Conservation (phyloP, 179 eudicot genomes). For the Silene coronaria region DNA sequence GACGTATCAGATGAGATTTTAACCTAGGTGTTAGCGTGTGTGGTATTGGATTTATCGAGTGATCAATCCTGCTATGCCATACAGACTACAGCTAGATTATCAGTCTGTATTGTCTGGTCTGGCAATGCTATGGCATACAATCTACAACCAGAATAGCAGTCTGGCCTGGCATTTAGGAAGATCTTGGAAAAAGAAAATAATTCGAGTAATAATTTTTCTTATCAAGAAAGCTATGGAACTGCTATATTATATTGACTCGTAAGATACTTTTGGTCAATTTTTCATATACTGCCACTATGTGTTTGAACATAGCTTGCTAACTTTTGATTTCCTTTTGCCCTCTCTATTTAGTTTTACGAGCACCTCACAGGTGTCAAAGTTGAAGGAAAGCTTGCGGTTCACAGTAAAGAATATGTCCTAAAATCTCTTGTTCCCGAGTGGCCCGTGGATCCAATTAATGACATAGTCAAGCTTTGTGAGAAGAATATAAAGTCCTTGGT, state of each 20-base stretch:
- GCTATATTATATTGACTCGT: background rate
- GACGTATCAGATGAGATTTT: too few relatives aligned
- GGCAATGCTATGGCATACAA: background rate
- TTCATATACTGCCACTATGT: background rate
- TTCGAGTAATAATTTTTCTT: background rate
- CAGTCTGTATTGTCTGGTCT: background rate
- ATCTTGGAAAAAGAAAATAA: slow-evolving; percentile 1
- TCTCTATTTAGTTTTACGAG: slow-evolving; percentile 69
- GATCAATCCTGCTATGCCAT: background rate
- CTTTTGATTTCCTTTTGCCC: background rate
- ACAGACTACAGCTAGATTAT: background rate
- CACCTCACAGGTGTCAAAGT: slow-evolving; percentile 86
- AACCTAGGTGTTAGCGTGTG: background rate
- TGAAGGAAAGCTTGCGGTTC: slow-evolving; percentile 70
- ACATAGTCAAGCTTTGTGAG: slow-evolving; percentile 49
- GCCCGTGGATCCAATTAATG: slow-evolving; percentile 66
- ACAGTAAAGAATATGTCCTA: slow-evolving; percentile 52
- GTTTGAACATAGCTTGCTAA: background rate
- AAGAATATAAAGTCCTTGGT: slow-evolving; percentile 64
- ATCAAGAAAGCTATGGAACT: background rate
- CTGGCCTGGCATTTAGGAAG: background rate
- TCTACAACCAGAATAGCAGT: background rate
- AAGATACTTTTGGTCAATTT: background rate
- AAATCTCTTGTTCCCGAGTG: slow-evolving; percentile 81
- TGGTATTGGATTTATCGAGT: background rate